Evolutionary conservation across 495 filamentous ascomycete genomes (phyloP), one percentile per base, ranked within the genome.

Genomic region (Penicillium soppii): DNA sequence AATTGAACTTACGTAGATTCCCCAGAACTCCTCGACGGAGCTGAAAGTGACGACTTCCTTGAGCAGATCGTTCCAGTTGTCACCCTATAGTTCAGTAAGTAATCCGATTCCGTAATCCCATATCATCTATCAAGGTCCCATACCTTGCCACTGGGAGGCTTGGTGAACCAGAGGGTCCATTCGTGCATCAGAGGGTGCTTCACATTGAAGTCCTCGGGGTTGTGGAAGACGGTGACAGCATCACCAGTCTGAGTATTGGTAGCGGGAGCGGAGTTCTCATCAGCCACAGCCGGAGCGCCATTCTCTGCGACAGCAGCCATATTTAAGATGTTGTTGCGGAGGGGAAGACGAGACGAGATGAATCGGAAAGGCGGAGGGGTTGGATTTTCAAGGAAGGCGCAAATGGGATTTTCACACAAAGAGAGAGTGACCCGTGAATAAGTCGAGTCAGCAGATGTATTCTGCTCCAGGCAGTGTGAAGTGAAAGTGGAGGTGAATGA

Each of bases 131-230:
- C 22, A 20, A 27, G 29, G 38, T 48, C 35, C 26, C 81, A 43
- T 62, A 95, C 94, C 88, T 96, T 97, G 72, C 91, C 91, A 67
- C 87, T 94, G 29, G 94, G 90, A 25, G 94, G 94, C 80, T 98
- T 98, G 63, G 94, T 98, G 76, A 97, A 98, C 94, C 94, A 98
- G 43, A 98, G 77, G 17, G 95, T 97, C 94, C 94, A 98, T 61
- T 88, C 85, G 74, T 96, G 86, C 82, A 94, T 90, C 43, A 98
- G 76, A 33, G 91, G 92, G 68, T 98, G 94, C 77, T 97, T 97
- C 66, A 97, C 92, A 64, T 95, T 97, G 82, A 98, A 98, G 78
- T 97, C 95, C 44, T 97, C 88, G 43, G 91, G 84, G 74, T 96
- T 87, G 69, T 98, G 90, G 77, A 98, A 97, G 50, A 98, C 91